Evolutionary conservation across 352 stramenopile species (phyloP).

Genomic region (Phytophthora multivora): DNA sequence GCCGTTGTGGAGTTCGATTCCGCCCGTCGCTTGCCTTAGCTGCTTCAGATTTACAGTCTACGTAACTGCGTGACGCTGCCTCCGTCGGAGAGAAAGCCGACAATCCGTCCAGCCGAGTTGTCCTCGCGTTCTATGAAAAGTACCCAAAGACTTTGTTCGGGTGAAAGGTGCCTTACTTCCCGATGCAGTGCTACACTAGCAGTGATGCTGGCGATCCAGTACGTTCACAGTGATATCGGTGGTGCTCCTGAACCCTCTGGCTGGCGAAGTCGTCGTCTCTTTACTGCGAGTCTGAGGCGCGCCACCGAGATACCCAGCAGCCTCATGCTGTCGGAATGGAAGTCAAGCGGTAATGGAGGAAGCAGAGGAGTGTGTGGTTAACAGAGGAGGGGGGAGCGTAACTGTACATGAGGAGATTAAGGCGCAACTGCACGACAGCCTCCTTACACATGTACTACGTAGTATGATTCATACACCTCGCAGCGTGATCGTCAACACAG

Average conservation of each 20-base stretch:
- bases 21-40: neutral
- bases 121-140: constrained; percentile 10
- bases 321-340: neutral
- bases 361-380: too few relatives aligned
- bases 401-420: too few relatives aligned
- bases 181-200: neutral
- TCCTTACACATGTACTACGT: too few relatives aligned
- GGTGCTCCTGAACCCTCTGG: constrained; percentile 9
- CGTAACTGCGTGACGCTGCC: neutral
- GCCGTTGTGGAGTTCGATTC: constrained; percentile 2
- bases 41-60: constrained; percentile 7
- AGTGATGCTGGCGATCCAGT: too few relatives aligned
- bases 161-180: neutral
- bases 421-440: too few relatives aligned
- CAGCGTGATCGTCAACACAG: too few relatives aligned
- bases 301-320: neutral
- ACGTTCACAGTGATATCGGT: neutral
- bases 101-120: constrained; percentile 18
- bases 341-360: too few relatives aligned
- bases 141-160: constrained; percentile 2
- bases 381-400: too few relatives aligned
- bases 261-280: constrained; percentile 1
- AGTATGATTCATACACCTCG: too few relatives aligned
- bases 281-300: constrained; percentile 9
- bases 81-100: constrained; percentile 9